Evolutionary conservation across 306 rosid genomes (phyloP), one percentile per base, ranked within the genome.

Genomic region (Cicer yamashitae): DNA sequence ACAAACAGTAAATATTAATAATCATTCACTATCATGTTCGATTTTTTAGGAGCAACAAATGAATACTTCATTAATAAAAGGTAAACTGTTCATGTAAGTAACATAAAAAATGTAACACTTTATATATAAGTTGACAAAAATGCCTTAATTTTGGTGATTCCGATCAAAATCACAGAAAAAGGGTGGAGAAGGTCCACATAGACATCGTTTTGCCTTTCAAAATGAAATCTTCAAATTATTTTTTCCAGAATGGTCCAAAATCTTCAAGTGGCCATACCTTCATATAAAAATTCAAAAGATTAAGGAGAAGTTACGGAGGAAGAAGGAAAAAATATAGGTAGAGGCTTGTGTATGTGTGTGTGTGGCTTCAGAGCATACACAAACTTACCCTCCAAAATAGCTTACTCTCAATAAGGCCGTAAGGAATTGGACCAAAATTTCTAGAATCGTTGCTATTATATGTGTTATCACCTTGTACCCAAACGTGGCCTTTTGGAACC

Each of bases 401-500:
- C 87, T 75, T 91, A 70, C 88, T 82, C 58, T 77, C 22, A 65
- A 93, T 38, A 51, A 89, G 98, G 5, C 89, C 88, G 84, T 83
- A 91, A 61, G 98, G 92, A 78, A 91, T 78, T 18, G 96, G 75
- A 53, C 98, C 98, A 71, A 83, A 91, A 20, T 59, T 40, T 73
- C 92, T 89, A n/a, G 97, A 93, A 87, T 93, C 96, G 7, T 0
- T 54, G 52, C 89, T 81, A 0, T 17, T 44, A 52, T 87, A 87
- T 34, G 77, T 77, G 70, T 88, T 86, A 86, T 91, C 97, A 52
- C 98, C 97, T 78, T 91, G 82, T 20, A 91, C 76, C 98, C 96
- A 91, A 82, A 91, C 69, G 10, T 86, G 86, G 30, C 97, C 97
- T 76, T 84, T 84, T 1, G 96, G 97, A 88, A 89, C 90, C 96